Base-by-base conservation (phyloP, 2,329 filamentous ascomycete genomes). In the Hypocreales sp. region DNA sequence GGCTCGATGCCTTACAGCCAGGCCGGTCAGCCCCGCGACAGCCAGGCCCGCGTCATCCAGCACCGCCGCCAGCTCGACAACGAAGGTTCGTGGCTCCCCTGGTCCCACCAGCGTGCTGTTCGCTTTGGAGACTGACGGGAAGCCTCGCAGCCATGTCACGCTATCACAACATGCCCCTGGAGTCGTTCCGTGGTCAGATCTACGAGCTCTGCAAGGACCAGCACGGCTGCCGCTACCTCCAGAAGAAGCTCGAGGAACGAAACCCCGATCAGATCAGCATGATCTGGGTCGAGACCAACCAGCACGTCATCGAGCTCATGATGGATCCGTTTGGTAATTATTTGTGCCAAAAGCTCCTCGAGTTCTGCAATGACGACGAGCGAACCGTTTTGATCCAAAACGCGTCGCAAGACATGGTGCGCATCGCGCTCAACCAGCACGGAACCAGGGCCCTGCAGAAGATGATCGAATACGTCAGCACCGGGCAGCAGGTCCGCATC, bases 241-340 rank as follows among this genome's bases (percentile, higher is more conserved):
- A 98, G 60, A 90, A 92, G 64, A 93, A 95, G 60, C 67, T 98
- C 5, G 90, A 98, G 57, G 87, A 92, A 46, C 79, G 79, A 41
- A 75, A 78, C 40, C 68, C 78, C 5, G 78, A 87, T 16, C 72
- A 92, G 44, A 70, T 94, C 27, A 79, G 92, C 51, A 75, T 86
- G 62, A 95, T 98, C 51, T 98, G 92, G 64, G 64, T 77, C 17
- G 90, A 98, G 61, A 93, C 86, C 28, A 83, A 87, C 48, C 69
- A 79, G 46, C 84, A 95, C 51, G 86, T 98, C 41, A 77, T 92
- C 36, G 90, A 98, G 60, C 66, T 98, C 38, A 98, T 98, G 90
- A 94, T 84, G 34, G 87, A 98, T 55, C 87, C 90, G 8, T 98
- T 98, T 53, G 90, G 90, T 51, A 98, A 98, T 63, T 98, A 98